Evolutionary conservation across 257 asterid genomes (phyloP), one percentile per base, ranked within the genome.

Genomic region (Solanum dulcamara): DNA sequence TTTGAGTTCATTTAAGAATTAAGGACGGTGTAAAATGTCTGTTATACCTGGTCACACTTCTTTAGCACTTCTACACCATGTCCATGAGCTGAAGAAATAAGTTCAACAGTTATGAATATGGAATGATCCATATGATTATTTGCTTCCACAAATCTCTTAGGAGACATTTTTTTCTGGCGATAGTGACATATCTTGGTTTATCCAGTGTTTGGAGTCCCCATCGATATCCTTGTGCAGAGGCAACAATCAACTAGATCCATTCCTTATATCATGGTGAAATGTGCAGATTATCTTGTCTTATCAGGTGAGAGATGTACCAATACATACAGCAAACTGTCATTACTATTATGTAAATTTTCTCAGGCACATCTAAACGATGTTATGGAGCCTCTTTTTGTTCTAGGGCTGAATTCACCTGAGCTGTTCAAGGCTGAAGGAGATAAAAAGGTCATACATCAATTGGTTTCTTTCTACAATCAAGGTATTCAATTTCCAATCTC

Each of bases 371-470:
- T 81, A 28, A 64, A 84, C 10, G 85, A 84, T 42, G 28, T 72
- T 26, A 62, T 57, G n/a, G 85, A 62, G 28, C 85, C 81, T 87
- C 84, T 32, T 7, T 84, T 66, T 88, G 80, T 64, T 86, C 51
- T 71, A 96, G 99, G 98, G 86, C 88, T 96, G 87, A 96, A 90
- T 91, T 85, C 95, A 30, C 93, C 60, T 82, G 94, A 91, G 82
- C 86, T 96, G 87, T 96, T 96, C 92, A 94, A 92, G 83, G 91
- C 94, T 84, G 96, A 92, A 86, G 99, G 99, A 79, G 94, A 96
- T 90, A 92, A 85, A 90, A 93, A 93, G 87, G 91, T 91, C 83
- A 86, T 94, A 80, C 94, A 87, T 87, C 93, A 93, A 59, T 90
- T 96, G 87, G 96, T 94, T 86, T 90, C 96, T 77, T 66, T 91